A percentile compares a stretch with the other conserved stretches of the same genome.
Evolutionary conservation across 2,329 filamentous ascomycete species (phyloP).

Genomic region (Hypoxylon sp.): DNA sequence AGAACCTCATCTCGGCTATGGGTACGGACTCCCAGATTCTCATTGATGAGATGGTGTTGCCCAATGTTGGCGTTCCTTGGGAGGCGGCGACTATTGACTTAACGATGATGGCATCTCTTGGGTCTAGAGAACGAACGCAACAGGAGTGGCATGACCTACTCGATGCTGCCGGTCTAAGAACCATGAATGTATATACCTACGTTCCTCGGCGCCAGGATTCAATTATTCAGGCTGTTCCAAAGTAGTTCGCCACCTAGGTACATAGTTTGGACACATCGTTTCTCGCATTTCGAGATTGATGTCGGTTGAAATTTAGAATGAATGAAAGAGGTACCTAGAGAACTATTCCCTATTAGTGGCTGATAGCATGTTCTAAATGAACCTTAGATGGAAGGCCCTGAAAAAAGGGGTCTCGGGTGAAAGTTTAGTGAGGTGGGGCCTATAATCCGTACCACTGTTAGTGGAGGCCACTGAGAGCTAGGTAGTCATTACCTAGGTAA

Average conservation of each 20-base stretch:
- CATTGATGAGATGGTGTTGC: conserved; percentile 62
- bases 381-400: too few relatives aligned
- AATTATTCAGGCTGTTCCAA: conserved; percentile 32
- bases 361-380: too few relatives aligned
- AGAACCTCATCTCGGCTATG: conserved; percentile 54
- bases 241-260: background rate
- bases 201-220: conserved; percentile 36
- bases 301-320: background rate
- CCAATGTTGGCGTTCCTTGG: conserved; percentile 54
- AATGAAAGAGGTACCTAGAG: too few relatives aligned
- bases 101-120: conserved; percentile 57
- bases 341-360: too few relatives aligned
- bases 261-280: background rate
- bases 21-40: conserved; percentile 56
- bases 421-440: background rate
- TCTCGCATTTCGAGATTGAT: background rate
- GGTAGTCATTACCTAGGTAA: background rate
- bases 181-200: conserved; percentile 37
- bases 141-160: conserved; percentile 55
- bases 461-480: background rate
- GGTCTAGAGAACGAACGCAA: conserved; percentile 55
- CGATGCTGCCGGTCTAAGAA: conserved; percentile 41
- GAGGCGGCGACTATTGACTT: conserved; percentile 56
- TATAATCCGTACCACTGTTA: background rate
- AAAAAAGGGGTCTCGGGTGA: background rate